phyloP scores from a whole-genome alignment of 2,329 filamentous ascomycete genomes.

The Dactylonectria macrodidyma region DNA sequence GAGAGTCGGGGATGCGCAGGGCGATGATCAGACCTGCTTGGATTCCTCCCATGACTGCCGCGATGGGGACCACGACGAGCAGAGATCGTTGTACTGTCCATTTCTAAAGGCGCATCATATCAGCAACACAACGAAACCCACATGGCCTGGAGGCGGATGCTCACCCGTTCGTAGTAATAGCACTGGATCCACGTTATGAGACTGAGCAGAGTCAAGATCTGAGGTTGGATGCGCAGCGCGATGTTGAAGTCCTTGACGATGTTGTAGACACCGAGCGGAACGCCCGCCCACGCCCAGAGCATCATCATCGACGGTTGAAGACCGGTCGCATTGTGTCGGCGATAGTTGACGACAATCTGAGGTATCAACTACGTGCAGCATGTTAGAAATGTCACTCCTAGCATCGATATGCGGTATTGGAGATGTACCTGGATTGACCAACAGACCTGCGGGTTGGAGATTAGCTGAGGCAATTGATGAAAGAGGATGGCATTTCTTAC shows the following conservation, averaged over 20 bases:
- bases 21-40: constrained; percentile 73
- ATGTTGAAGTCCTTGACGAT: constrained; percentile 59
- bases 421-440: constrained; percentile 74
- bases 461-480: fast-evolving
- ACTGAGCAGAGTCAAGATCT: constrained; percentile 60
- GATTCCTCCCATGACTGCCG: constrained; percentile 70
- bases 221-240: constrained; percentile 59
- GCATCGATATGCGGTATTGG: not conserved
- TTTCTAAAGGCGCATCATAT: constrained; percentile 53
- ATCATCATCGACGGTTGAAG: constrained; percentile 81
- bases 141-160: fast-evolving
- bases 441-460: constrained; percentile 58
- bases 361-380: constrained; percentile 70
- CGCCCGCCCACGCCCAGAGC: constrained; percentile 77
- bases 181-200: constrained; percentile 61
- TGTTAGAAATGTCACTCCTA: not conserved
- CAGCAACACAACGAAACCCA: not conserved
- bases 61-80: constrained; percentile 65
- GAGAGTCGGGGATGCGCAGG: constrained; percentile 61
- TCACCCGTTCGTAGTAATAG: constrained; percentile 58
- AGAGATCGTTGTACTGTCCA: constrained; percentile 67
- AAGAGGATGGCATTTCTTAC: constrained; percentile 51
- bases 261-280: constrained; percentile 72
- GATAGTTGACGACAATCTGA: constrained; percentile 78
- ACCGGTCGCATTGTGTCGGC: constrained; percentile 75